Conservation (phyloP, 805 yeast species). For the Tetrapisispora fleetii region DNA sequence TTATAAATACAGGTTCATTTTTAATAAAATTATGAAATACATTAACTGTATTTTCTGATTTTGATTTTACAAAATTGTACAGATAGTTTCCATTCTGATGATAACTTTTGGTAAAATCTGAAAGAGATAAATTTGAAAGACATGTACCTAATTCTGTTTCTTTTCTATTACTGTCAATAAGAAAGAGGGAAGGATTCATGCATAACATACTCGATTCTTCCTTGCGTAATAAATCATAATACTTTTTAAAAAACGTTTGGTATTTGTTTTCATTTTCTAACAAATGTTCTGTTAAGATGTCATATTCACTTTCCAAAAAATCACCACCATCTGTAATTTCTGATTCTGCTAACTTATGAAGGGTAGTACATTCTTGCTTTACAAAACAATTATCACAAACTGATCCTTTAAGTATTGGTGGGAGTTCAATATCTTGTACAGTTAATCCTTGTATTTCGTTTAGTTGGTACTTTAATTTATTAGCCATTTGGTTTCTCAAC, state of each 20-base stretch:
- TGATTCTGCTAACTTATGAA: slow-evolving; percentile 47
- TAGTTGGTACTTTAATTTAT: slow-evolving; percentile 20
- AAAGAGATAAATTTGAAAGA: slow-evolving; percentile 41
- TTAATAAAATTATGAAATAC: background rate
- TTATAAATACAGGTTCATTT: slow-evolving; percentile 59
- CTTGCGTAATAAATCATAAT: slow-evolving; percentile 63
- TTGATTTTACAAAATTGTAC: slow-evolving; percentile 37
- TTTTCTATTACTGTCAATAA: slow-evolving; percentile 45
- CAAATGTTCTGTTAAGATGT: slow-evolving; percentile 43
- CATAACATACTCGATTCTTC: slow-evolving; percentile 56
- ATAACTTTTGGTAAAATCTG: slow-evolving; percentile 14
- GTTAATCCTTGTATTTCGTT: slow-evolving; percentile 9
- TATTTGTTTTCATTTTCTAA: slow-evolving; percentile 30
- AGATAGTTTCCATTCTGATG: slow-evolving; percentile 24
- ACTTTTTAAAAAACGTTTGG: slow-evolving; percentile 49
- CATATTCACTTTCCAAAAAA: slow-evolving; percentile 38
- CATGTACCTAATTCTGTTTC: slow-evolving; percentile 54
- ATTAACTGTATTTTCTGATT: slow-evolving; percentile 38
- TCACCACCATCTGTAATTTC: slow-evolving; percentile 51
- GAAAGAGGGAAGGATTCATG: slow-evolving; percentile 48
- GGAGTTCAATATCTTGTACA: slow-evolving; percentile 32
- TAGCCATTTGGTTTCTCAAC: slow-evolving; percentile 49
- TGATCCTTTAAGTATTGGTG: slow-evolving; percentile 42
- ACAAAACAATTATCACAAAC: slow-evolving; percentile 54
- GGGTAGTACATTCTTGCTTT: slow-evolving; percentile 52